A percentile compares a stretch with the other conserved stretches of the same genome.
Conservation (phyloP, 202 grass and related monocot genomes). For the Hordeum pubiflorum region DNA sequence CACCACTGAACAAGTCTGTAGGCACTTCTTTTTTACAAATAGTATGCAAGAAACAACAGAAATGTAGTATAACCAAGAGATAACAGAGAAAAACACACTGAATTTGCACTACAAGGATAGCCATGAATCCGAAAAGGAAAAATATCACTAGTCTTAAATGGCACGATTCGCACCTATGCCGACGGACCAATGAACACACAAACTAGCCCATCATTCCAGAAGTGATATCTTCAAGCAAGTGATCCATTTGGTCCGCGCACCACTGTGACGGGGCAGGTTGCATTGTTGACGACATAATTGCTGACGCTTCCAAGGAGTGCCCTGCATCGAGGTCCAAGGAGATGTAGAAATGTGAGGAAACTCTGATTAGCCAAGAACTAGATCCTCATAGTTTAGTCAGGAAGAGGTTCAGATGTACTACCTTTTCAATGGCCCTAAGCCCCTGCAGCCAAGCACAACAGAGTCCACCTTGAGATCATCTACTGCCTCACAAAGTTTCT, state of each 20-base stretch:
- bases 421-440: constrained; percentile 80
- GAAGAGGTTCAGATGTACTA: constrained; percentile 7
- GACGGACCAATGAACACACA: neutral
- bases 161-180: neutral
- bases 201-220: neutral
- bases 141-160: neutral
- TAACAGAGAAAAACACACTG: constrained; percentile 3
- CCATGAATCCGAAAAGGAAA: neutral
- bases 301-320: constrained; percentile 81
- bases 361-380: neutral
- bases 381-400: neutral
- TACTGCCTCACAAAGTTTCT: constrained; percentile 78
- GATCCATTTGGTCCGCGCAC: constrained; percentile 32
- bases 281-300: constrained; percentile 68
- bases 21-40: neutral
- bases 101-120: neutral
- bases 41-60: neutral
- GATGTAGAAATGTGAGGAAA: neutral
- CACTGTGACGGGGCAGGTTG: constrained; percentile 69
- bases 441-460: constrained; percentile 66
- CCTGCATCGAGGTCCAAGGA: constrained; percentile 34
- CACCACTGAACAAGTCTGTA: neutral
- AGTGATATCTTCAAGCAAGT: constrained; percentile 12
- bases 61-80: neutral
- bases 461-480: constrained; percentile 65